These are phyloP conservation scores for Kokia cookei DNA, from an alignment of 441 rosid genomes.

Conservation along the genomic window DNA sequence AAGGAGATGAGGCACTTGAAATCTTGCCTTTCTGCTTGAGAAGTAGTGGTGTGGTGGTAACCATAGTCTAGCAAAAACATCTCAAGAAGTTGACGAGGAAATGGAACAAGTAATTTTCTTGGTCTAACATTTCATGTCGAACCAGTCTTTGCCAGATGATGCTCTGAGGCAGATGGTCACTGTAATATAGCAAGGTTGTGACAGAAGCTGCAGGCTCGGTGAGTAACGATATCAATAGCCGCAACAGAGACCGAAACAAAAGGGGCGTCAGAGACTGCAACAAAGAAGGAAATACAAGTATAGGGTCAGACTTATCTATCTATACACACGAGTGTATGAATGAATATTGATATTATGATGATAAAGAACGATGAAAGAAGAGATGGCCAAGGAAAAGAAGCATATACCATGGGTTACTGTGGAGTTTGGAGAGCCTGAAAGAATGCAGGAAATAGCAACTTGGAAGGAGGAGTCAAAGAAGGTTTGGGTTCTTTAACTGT, in stretches of 20 bases:
- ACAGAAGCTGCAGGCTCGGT: conserved; percentile 34
- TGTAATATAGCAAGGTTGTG: conserved; percentile 43
- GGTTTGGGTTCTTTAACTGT: conserved; percentile 1
- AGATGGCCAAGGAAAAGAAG: neutral
- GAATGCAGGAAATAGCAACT: neutral
- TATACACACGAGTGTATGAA: neutral
- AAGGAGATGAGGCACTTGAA: neutral
- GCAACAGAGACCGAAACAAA: conserved; percentile 39
- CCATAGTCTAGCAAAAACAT: conserved; percentile 34
- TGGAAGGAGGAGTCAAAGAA: neutral
- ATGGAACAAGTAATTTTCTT: conserved; percentile 38
- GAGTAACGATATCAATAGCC: conserved; percentile 31
- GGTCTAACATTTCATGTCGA: conserved; percentile 30
- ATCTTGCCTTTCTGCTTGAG: neutral
- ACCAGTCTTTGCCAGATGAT: conserved; percentile 30
- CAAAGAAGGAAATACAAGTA: neutral
- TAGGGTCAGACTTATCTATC: neutral
- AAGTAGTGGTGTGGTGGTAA: neutral
- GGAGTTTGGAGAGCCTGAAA: neutral
- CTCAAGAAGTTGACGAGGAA: conserved; percentile 42
- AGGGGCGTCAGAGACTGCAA: conserved; percentile 34
- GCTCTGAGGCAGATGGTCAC: conserved; percentile 44
- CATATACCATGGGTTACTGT: conserved; percentile 24
- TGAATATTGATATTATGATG: neutral
- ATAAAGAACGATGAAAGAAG: neutral